These are phyloP conservation scores for Sabuloglossum arenarium DNA, from an alignment of 495 filamentous ascomycete species.

Conservation along the genomic window DNA sequence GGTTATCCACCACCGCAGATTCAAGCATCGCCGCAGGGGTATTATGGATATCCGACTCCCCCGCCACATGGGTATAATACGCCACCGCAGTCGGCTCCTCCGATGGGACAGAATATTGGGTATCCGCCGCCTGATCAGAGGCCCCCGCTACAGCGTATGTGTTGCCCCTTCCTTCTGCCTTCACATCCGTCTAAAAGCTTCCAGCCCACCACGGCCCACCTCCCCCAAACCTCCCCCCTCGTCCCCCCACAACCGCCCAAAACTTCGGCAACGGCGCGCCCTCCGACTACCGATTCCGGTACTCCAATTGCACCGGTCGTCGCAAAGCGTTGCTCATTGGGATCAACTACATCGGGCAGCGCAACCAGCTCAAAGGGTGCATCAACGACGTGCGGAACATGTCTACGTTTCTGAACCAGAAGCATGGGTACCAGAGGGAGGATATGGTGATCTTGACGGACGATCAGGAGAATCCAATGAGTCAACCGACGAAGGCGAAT, in stretches of 20 bases:
- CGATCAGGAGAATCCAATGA: conserved; percentile 92
- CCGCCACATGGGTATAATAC: neutral
- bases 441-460: conserved; percentile 99
- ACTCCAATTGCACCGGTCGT: conserved; percentile 78
- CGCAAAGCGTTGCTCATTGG: conserved; percentile 87
- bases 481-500: conserved; percentile 92
- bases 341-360: conserved; percentile 93
- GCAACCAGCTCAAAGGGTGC: conserved; percentile 78
- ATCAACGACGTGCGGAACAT: conserved; percentile 99
- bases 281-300: conserved; percentile 62
- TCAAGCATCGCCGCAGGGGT: neutral
- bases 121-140: neutral
- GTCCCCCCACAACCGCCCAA: conserved; percentile 38
- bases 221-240: conserved; percentile 20
- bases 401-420: conserved; percentile 74
- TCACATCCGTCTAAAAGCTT: no score
- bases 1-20: neutral
- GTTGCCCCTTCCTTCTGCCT: neutral
- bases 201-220: neutral
- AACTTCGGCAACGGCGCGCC: conserved; percentile 64
- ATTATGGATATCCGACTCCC: neutral
- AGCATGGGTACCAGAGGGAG: conserved; percentile 83
- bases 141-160: neutral
- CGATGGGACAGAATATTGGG: neutral
- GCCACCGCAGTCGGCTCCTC: neutral